Evolutionary conservation across 2,329 filamentous ascomycete species (phyloP).

Genomic region (Sporothrix schenckii): DNA sequence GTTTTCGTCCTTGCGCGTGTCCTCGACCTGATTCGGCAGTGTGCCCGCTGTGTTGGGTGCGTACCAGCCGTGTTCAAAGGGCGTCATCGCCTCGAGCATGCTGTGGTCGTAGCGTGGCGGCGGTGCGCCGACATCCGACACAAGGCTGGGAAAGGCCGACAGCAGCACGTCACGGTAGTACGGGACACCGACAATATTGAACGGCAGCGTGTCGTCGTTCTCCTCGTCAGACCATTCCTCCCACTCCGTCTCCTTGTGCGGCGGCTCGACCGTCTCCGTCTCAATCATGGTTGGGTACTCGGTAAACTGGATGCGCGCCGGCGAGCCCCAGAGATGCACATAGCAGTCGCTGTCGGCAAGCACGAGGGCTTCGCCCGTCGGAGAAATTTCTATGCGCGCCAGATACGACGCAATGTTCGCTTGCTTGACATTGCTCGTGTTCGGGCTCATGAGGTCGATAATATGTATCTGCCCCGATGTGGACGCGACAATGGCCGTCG

Average conservation of each 20-base stretch:
- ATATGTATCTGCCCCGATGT: slow-evolving; percentile 93
- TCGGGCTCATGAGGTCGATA: slow-evolving; percentile 91
- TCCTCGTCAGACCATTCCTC: slow-evolving; percentile 37
- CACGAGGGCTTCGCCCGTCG: slow-evolving; percentile 82
- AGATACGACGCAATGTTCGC: slow-evolving; percentile 76
- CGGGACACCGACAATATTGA: slow-evolving; percentile 87
- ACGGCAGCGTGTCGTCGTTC: slow-evolving; percentile 58
- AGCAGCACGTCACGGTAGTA: slow-evolving; percentile 87
- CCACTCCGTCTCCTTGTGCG: slow-evolving; percentile 35
- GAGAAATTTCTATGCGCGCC: slow-evolving; percentile 80
- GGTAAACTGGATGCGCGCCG: slow-evolving; percentile 81
- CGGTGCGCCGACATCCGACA: slow-evolving; percentile 84
- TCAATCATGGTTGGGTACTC: slow-evolving; percentile 78
- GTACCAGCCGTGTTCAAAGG: slow-evolving; percentile 74
- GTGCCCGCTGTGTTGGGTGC: slow-evolving; percentile 74
- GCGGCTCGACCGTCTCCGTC: slow-evolving; percentile 67
- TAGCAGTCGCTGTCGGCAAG: slow-evolving; percentile 77
- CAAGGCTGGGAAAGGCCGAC: slow-evolving; percentile 83
- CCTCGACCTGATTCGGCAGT: slow-evolving; percentile 80
- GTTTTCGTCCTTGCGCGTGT: slow-evolving; percentile 64
- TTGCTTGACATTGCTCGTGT: slow-evolving; percentile 82
- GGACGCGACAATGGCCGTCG: slow-evolving; percentile 90
- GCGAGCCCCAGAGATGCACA: slow-evolving; percentile 87
- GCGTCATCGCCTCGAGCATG: slow-evolving; percentile 68
- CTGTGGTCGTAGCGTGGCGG: slow-evolving; percentile 73